Conservation (phyloP, 2,329 filamentous ascomycete genomes). For the Mycosphaerelloides madeirae region DNA sequence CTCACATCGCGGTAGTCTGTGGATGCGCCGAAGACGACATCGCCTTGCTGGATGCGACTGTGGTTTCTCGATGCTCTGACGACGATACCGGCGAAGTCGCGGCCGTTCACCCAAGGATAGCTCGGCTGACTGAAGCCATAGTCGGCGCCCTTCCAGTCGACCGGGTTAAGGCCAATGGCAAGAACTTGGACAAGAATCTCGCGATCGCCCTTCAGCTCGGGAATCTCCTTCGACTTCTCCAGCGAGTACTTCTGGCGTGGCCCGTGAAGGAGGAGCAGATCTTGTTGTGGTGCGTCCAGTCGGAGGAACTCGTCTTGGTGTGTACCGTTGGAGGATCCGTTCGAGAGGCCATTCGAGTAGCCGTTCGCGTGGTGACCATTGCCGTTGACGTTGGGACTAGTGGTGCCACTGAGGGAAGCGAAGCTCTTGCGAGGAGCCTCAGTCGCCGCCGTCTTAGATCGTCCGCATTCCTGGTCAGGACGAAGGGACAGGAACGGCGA, state of each 20-base stretch:
- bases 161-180: slow-evolving; percentile 68
- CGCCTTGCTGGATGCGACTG: slow-evolving; percentile 53
- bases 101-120: slow-evolving; percentile 64
- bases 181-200: slow-evolving; percentile 61
- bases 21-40: slow-evolving; percentile 60
- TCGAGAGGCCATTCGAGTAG: slow-evolving; percentile 15
- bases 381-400: slow-evolving; percentile 15
- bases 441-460: slow-evolving; percentile 9
- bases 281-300: slow-evolving; percentile 30
- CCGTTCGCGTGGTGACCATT: slow-evolving; percentile 16
- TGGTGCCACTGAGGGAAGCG: slow-evolving; percentile 15
- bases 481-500: slow-evolving; percentile 25
- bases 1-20: slow-evolving; percentile 70
- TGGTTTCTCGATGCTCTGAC: slow-evolving; percentile 42
- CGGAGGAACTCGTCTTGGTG: slow-evolving; percentile 29
- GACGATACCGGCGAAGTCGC: slow-evolving; percentile 64
- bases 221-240: slow-evolving; percentile 27
- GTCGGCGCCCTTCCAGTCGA: slow-evolving; percentile 68
- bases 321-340: slow-evolving; percentile 12
- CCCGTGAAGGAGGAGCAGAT: slow-evolving; percentile 33
- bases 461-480: slow-evolving; percentile 26
- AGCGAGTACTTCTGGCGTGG: slow-evolving; percentile 34
- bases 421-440: slow-evolving; percentile 14
- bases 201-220: slow-evolving; percentile 33
- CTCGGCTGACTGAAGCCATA: slow-evolving; percentile 66